Percentiles rank a stretch among this genome's conserved stretches.
phyloP scores from a whole-genome alignment of 2,329 filamentous ascomycete species.

The Verticillium zaregamsianum region DNA sequence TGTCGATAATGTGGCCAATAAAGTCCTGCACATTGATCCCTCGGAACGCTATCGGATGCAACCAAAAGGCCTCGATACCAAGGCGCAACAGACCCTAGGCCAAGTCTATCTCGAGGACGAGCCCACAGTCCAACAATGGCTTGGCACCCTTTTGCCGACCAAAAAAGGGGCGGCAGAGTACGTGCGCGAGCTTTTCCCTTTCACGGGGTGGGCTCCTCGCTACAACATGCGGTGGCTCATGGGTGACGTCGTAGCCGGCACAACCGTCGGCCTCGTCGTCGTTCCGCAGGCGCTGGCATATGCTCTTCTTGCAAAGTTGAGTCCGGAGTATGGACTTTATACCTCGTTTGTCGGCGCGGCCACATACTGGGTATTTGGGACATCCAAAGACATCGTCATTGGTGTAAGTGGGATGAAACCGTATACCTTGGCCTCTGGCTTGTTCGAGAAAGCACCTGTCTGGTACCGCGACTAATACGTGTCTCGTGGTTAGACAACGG shows the following conservation, averaged over 20 bases:
- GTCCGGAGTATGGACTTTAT: conserved; percentile 69
- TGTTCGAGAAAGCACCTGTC: conserved; percentile 12
- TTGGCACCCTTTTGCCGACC: conserved; percentile 51
- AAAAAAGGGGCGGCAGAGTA: conserved; percentile 44
- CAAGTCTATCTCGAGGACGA: conserved; percentile 55
- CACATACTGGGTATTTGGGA: conserved; percentile 80
- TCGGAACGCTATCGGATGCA: conserved; percentile 22
- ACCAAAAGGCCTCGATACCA: conserved; percentile 7
- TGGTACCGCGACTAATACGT: too few relatives aligned
- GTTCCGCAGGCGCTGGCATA: conserved; percentile 81
- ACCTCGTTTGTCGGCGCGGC: conserved; percentile 78
- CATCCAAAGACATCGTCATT: conserved; percentile 81
- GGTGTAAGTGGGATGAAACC: conserved; percentile 39
- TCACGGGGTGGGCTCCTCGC: conserved; percentile 61
- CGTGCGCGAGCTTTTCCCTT: conserved; percentile 54
- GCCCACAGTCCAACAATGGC: conserved; percentile 60
- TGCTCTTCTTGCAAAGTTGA: conserved; percentile 64
- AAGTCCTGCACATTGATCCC: conserved; percentile 26
- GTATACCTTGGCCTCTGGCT: conserved; percentile 5
- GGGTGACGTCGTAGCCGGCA: conserved; percentile 70
- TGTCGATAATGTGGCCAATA: conserved; percentile 12
- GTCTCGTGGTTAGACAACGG: conserved; percentile 40
- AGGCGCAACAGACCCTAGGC: conserved; percentile 21
- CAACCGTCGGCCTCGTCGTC: conserved; percentile 61
- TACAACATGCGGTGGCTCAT: conserved; percentile 72